Conservation (phyloP, 805 yeast species). For the Saccharomycopsis babjevae region DNA sequence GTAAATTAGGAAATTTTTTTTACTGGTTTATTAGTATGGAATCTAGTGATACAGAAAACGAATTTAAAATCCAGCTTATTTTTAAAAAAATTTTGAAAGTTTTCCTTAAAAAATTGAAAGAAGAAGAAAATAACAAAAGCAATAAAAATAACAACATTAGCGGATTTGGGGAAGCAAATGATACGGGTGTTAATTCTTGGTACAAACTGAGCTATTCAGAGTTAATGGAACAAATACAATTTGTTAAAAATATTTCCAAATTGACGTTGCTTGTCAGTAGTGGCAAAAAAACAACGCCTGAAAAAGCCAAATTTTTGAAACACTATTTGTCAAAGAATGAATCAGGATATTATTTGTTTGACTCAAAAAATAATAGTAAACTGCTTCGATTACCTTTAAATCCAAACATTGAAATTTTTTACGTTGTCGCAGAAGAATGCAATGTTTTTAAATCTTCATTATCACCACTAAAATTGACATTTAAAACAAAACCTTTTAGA, state of each 20-base stretch:
- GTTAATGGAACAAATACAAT: slow-evolving; percentile 44
- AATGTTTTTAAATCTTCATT: slow-evolving; percentile 86
- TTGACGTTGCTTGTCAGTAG: slow-evolving; percentile 55
- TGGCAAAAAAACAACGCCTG: slow-evolving; percentile 61
- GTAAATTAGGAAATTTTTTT: slow-evolving; percentile 65
- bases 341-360: slow-evolving; percentile 24
- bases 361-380: slow-evolving; percentile 36
- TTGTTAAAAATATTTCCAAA: slow-evolving; percentile 54
- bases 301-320: slow-evolving; percentile 61
- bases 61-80: slow-evolving; percentile 20
- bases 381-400: slow-evolving; percentile 66
- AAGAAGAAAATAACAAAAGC: not conserved
- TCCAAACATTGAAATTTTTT: slow-evolving; percentile 64
- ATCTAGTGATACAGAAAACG: slow-evolving; percentile 51
- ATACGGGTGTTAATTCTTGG: slow-evolving; percentile 1
- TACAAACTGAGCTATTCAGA: slow-evolving; percentile 21
- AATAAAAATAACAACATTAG: not conserved
- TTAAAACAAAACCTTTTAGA: slow-evolving; percentile 39
- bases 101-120: slow-evolving; percentile 27
- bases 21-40: slow-evolving; percentile 93
- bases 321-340: slow-evolving; percentile 34
- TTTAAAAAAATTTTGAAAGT: slow-evolving; percentile 39
- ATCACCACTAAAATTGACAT: slow-evolving; percentile 76
- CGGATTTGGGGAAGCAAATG: not conserved
- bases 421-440: slow-evolving; percentile 69